Evolutionary conservation across 306 rosid species (phyloP).

Genomic region (Crotalaria pallida): DNA sequence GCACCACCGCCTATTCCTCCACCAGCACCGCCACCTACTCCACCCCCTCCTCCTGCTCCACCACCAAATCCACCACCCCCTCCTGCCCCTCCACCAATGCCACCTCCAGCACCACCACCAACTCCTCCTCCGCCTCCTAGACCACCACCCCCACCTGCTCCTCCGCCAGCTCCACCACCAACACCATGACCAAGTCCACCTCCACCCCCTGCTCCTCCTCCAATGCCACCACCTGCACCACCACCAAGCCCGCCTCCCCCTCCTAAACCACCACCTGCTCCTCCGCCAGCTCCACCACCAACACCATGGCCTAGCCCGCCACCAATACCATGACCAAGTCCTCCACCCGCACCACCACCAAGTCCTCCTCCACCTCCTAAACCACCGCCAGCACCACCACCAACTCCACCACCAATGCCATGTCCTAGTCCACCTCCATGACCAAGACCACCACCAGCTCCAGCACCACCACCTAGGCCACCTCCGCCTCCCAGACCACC

Average conservation of each 20-base stretch:
- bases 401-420: conserved; percentile 10
- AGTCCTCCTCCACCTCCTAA: neutral
- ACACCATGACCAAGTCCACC: neutral
- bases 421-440: too few relatives aligned
- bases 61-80: neutral
- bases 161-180: conserved; percentile 19
- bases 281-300: neutral
- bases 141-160: conserved; percentile 20
- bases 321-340: neutral
- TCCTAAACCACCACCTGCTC: neutral
- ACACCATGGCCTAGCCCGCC: neutral
- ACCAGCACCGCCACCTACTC: conserved; percentile 28
- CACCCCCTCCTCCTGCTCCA: neutral
- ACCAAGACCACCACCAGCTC: neutral
- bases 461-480: neutral
- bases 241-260: neutral
- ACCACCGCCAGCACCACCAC: conserved; percentile 5
- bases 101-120: neutral
- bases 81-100: neutral
- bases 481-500: conserved; percentile 2
- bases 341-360: neutral
- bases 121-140: neutral
- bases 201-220: neutral
- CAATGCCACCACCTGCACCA: neutral
- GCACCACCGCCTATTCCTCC: conserved; percentile 29